Conservation (phyloP, 2,329 filamentous ascomycete species). For the Alternaria ventricosa region DNA sequence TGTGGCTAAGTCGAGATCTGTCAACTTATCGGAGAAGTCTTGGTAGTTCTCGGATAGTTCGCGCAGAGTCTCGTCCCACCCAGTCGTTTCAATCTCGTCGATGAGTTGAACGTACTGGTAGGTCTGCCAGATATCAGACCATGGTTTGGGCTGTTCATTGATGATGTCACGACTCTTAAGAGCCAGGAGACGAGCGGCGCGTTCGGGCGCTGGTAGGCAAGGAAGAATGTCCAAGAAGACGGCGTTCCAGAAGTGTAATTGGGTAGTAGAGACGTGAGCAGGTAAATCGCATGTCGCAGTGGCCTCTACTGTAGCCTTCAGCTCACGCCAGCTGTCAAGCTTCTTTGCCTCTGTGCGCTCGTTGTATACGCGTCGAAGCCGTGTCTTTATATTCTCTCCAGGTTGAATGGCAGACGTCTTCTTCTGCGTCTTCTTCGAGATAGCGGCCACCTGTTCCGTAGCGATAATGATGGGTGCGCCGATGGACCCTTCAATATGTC, state of each 20-base stretch:
- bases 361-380: not conserved
- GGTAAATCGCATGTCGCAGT: rapidly evolving
- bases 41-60: not conserved
- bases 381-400: not conserved
- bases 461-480: not conserved
- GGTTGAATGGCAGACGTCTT: not conserved
- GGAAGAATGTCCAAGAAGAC: not conserved
- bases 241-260: not conserved
- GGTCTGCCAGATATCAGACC: not conserved
- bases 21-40: not conserved
- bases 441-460: not conserved
- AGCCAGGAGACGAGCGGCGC: not conserved
- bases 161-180: not conserved
- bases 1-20: not conserved
- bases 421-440: not conserved
- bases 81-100: rapidly evolving
- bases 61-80: not conserved
- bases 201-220: not conserved
- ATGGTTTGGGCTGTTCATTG: not conserved
- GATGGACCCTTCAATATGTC: not conserved
- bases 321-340: not conserved
- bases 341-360: not conserved
- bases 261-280: not conserved
- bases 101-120: not conserved
- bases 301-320: not conserved